These are phyloP conservation scores for Babesia ovata DNA, from an alignment of 169 alveolate species.

Conservation along the genomic window DNA sequence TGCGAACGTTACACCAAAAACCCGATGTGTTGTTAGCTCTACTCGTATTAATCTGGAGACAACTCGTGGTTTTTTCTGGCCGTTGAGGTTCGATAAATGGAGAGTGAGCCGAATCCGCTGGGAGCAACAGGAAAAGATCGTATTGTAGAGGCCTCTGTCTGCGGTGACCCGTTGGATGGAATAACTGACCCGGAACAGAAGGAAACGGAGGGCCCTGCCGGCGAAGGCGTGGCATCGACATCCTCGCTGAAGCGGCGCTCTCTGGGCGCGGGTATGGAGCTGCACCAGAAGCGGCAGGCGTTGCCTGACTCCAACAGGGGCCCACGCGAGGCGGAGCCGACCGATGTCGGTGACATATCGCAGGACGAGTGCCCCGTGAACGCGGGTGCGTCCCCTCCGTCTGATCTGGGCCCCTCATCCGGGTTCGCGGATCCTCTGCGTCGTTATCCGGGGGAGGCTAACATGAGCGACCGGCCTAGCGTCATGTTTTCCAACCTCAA, in stretches of 20 bases:
- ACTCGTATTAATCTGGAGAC: neutral
- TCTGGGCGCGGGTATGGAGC: slow-evolving; percentile 35
- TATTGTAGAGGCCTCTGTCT: slow-evolving; percentile 10
- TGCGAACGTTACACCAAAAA: slow-evolving; percentile 2
- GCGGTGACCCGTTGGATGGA: slow-evolving; percentile 25
- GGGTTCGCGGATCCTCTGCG: neutral
- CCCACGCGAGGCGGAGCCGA: slow-evolving; percentile 12
- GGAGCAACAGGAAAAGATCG: slow-evolving; percentile 17
- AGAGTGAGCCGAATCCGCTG: slow-evolving; percentile 35
- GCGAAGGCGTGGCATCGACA: slow-evolving; percentile 18
- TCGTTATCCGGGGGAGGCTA: neutral
- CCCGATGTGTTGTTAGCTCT: neutral
- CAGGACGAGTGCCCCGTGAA: neutral
- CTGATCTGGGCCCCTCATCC: neutral
- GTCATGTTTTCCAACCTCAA: neutral
- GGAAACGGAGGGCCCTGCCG: neutral
- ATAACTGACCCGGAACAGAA: neutral
- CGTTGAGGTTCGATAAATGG: slow-evolving; percentile 40
- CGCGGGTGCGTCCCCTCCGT: neutral
- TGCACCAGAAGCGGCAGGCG: slow-evolving; percentile 49
- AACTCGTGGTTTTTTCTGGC: slow-evolving; percentile 4
- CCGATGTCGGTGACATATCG: slow-evolving; percentile 1
- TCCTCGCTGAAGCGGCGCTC: slow-evolving; percentile 48
- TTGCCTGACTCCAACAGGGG: slow-evolving; percentile 5
- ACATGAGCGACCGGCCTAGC: neutral